A percentile compares a stretch with the other conserved stretches of the same genome.
phyloP scores from a whole-genome alignment of 768 basidiomycete genomes.

The Tulasnella sp. region DNA sequence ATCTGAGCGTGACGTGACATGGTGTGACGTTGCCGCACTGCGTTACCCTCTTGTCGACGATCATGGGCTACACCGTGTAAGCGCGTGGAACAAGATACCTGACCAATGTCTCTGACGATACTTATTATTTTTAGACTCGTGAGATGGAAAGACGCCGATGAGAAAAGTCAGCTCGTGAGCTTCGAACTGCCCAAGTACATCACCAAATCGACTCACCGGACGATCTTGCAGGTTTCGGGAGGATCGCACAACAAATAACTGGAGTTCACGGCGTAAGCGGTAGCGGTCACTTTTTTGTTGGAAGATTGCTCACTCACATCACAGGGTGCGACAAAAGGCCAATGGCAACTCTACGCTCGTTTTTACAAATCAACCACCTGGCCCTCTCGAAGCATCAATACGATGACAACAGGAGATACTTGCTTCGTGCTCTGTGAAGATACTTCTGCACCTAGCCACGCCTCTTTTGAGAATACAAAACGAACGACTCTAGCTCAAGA shows the following conservation, averaged over 20 bases:
- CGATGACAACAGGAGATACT: conserved; percentile 21
- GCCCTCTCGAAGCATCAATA: conserved; percentile 19
- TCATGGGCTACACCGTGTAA: conserved; percentile 22
- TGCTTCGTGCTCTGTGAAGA: conserved; percentile 4
- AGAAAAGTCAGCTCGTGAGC: conserved; percentile 3
- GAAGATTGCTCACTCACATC: background rate
- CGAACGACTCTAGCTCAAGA: conserved; percentile 8
- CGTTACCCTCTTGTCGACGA: background rate
- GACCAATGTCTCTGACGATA: background rate
- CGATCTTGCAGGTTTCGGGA: conserved; percentile 10
- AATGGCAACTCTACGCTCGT: conserved; percentile 21
- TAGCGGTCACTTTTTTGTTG: background rate
- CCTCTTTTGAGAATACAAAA: background rate
- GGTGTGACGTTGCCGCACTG: background rate
- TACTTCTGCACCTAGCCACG: background rate
- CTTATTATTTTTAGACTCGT: background rate
- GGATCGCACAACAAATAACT: conserved; percentile 15
- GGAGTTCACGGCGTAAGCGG: conserved; percentile 5
- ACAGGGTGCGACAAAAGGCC: conserved; percentile 7
- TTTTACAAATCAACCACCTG: conserved; percentile 23
- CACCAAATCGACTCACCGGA: background rate
- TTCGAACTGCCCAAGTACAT: background rate
- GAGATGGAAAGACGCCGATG: conserved; percentile 24
- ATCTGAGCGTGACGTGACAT: background rate
- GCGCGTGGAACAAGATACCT: background rate